These are phyloP conservation scores for Trichophyton schoenleinii DNA, from an alignment of 2,329 filamentous ascomycete species.

Conservation along the genomic window DNA sequence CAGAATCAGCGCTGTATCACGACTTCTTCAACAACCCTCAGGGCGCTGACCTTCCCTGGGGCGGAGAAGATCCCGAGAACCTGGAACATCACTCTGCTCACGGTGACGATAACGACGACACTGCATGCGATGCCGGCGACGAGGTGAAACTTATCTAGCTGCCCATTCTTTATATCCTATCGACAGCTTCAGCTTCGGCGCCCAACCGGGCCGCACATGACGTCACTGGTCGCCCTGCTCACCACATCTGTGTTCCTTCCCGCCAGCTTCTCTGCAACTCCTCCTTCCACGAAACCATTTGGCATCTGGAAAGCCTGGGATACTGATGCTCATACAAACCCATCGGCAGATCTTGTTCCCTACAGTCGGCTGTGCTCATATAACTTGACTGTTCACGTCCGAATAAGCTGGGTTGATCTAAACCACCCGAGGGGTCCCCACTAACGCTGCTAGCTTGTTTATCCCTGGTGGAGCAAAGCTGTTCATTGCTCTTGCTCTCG, in stretches of 20 bases:
- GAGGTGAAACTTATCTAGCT: constrained; percentile 14
- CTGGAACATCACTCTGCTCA: neutral
- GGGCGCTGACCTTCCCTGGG: constrained; percentile 17
- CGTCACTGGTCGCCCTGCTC: neutral
- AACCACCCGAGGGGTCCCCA: too few species aligned
- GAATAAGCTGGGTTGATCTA: too few species aligned
- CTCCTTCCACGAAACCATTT: too few species aligned
- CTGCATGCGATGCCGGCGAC: constrained; percentile 7
- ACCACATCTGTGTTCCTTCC: too few species aligned
- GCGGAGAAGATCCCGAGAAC: neutral
- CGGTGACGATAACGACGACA: constrained; percentile 4
- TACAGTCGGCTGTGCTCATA: too few species aligned
- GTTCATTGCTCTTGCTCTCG: too few species aligned
- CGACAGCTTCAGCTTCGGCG: neutral
- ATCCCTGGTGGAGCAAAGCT: neutral
- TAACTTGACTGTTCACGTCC: too few species aligned
- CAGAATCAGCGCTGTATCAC: constrained; percentile 33
- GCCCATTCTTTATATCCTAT: neutral
- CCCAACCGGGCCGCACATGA: neutral
- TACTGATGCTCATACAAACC: too few species aligned
- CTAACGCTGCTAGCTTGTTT: too few species aligned
- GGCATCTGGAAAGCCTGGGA: too few species aligned
- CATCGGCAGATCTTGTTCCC: too few species aligned
- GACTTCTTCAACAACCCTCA: constrained; percentile 33
- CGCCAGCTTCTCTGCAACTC: too few species aligned